Evolutionary conservation across 768 basidiomycete genomes (phyloP).

Genomic region (Vishniacozyma victoriae): DNA sequence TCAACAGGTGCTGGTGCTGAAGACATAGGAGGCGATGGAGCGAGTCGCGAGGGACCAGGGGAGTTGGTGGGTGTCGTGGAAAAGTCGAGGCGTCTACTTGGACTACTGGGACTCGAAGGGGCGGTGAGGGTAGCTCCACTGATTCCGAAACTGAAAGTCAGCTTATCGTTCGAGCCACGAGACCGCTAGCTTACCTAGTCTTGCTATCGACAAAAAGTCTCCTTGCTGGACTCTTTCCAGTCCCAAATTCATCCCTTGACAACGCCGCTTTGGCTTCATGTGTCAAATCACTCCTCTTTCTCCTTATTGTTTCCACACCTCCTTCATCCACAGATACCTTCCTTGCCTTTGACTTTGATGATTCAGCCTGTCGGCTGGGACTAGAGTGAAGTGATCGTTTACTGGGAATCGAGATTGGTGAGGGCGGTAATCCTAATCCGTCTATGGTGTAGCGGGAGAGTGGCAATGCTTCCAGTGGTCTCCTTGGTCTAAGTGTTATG

Average conservation of each 20-base stretch:
- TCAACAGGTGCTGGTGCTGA: neutral
- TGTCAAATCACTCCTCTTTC: constrained; percentile 11
- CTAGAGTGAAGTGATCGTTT: too few species aligned
- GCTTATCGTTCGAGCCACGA: neutral
- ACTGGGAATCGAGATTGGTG: too few species aligned
- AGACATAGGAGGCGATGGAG: constrained; percentile 6
- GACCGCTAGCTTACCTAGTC: constrained; percentile 4
- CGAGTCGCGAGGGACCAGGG: constrained; percentile 1
- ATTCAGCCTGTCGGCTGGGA: too few species aligned
- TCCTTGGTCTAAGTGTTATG: too few species aligned
- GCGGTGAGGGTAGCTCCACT: neutral
- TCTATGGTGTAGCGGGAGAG: too few species aligned
- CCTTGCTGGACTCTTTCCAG: constrained; percentile 34
- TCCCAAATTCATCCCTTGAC: constrained; percentile 28
- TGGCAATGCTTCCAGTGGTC: too few species aligned
- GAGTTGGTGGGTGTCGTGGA: neutral
- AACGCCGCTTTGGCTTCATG: constrained; percentile 21
- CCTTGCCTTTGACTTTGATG: neutral
- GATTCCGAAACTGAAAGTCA: neutral
- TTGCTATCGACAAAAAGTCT: constrained; percentile 16
- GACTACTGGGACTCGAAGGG: neutral
- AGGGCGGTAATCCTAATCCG: too few species aligned
- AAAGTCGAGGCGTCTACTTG: neutral
- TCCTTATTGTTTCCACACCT: neutral
- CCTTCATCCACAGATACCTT: neutral